Evolutionary conservation across 805 yeast genomes (phyloP), one percentile per base, ranked within the genome.

Genomic region (Kazachstania bromeliacearum): DNA sequence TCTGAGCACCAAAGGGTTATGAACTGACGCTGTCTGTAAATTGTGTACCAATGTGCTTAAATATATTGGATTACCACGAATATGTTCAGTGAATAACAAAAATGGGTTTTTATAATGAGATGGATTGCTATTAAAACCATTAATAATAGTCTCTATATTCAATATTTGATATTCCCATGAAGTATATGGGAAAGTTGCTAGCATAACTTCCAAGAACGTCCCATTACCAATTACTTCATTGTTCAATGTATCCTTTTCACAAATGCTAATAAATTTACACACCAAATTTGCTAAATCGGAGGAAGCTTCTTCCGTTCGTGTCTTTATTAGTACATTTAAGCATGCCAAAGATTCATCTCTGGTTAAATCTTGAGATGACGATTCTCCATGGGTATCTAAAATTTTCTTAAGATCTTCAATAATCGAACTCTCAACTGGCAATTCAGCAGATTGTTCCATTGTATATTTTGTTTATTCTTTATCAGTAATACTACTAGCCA

Each of bases 221-320:
- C 26, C 13, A 25, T 46, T 36, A 15, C 19, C 31, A 3, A 42
- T 22, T 7, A 35, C 43, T 7, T 35, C 29, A 9, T 35, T 21
- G 31, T 42, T 38, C 9, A 45, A 35, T 9, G 41, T 31, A 9
- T 38, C 35, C 8, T 33, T 34, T 20, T 46, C 44, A 33, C 48
- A 49, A 22, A 28, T 32, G 15, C 36, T 15, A 4, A 46, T 30
- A 21, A 46, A 49, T 5, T 35, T 34, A 5, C 35, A 37, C 18
- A 47, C 32, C 10, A 40, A n/a, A 3, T 23, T 22, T 16, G 12
- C 16, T 17, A 24, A 23, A 20, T 10, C 12, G 4, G 26, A 15
- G 4, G 19, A 9, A 14, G n/a, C n/a, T n/a, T n/a, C n/a, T n/a
- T n/a, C n/a, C n/a, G 26, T n/a, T 2, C 12, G 7, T 12, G 4